phyloP scores from a whole-genome alignment of 2,329 filamentous ascomycete genomes.

The Juglanconis oblonga region DNA sequence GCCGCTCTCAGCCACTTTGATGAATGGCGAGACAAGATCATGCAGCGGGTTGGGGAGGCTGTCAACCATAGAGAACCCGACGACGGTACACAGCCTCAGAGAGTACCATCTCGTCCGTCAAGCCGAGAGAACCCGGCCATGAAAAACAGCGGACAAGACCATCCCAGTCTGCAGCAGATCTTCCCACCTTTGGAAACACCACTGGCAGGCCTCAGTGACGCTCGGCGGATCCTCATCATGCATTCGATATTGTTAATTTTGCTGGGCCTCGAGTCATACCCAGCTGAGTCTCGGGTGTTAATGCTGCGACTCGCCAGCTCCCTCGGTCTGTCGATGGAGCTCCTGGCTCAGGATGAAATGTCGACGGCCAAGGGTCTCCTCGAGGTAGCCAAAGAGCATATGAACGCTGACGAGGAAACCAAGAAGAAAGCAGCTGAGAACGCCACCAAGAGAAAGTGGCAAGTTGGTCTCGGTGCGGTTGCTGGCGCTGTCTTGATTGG shows the following conservation, averaged over 20 bases:
- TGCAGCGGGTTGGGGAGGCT: constrained; percentile 68
- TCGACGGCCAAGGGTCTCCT: constrained; percentile 75
- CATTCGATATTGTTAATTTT: constrained; percentile 64
- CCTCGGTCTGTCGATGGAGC: constrained; percentile 59
- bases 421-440: constrained; percentile 71
- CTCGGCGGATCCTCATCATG: constrained; percentile 20
- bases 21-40: constrained; percentile 71
- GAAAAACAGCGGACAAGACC: constrained; percentile 36
- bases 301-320: constrained; percentile 67
- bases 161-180: constrained; percentile 40
- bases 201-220: constrained; percentile 45
- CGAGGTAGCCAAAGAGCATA: constrained; percentile 50
- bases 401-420: constrained; percentile 75
- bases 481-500: constrained; percentile 89
- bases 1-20: constrained; percentile 69
- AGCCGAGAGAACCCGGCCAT: constrained; percentile 36
- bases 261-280: constrained; percentile 71
- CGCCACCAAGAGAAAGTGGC: constrained; percentile 73
- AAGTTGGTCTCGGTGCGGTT: constrained; percentile 84
- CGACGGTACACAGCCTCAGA: constrained; percentile 39
- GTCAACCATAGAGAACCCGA: constrained; percentile 47
- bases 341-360: constrained; percentile 67
- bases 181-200: constrained; percentile 55
- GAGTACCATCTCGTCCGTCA: constrained; percentile 43
- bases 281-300: constrained; percentile 68